Base-by-base conservation (phyloP, 2,329 filamentous ascomycete species). In the Pyricularia pennisetigena region DNA sequence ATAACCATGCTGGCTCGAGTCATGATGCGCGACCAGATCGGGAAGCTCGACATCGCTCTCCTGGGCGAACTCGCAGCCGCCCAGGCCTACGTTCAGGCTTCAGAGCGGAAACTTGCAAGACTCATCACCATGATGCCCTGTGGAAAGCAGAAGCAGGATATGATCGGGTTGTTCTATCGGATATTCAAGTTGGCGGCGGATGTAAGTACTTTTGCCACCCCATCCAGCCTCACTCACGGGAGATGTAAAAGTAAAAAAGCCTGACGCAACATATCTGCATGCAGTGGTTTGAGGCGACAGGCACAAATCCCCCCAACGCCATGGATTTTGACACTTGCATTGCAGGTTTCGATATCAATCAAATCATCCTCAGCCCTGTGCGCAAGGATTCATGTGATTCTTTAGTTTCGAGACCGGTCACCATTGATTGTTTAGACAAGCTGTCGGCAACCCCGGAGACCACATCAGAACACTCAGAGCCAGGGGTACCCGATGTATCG, bases 81-180 rank as follows among this genome's bases (percentile, higher is more conserved):
- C 1, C 30, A 35, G 5, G 59, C 54, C 16, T 72, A 72, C 16
- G 65, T 73, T 9, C 64, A 65, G 28, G 30, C 63, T 0, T 71
- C 71, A 12, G 68, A 71, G 32, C 69, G 63, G 54, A 70, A 68
- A n/a, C 63, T 71, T 66, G 63, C 24, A 41, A 28, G n/a, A 8
- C 30, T 69, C 4, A 16, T 69, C 62, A 64, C 35, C 26, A 35
- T 4, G 28, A 41, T 67, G 63, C n/a, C 29, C 63, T 5, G 54
- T 71, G 64, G 49, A 32, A 29, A 64, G 6, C 66, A 69, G 29
- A 69, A 67, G 57, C 30, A 64, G 9, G 69, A 71, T 28, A 62
- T 68, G 16, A 72, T 72, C 54, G 71, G 69, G 68, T 69, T 72
- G 68, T 49, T 73, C 65, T 59, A 49, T 9, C 49, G 69, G 30